These are phyloP conservation scores for Phytophthora citricola DNA, from an alignment of 352 stramenopile species.

Conservation along the genomic window DNA sequence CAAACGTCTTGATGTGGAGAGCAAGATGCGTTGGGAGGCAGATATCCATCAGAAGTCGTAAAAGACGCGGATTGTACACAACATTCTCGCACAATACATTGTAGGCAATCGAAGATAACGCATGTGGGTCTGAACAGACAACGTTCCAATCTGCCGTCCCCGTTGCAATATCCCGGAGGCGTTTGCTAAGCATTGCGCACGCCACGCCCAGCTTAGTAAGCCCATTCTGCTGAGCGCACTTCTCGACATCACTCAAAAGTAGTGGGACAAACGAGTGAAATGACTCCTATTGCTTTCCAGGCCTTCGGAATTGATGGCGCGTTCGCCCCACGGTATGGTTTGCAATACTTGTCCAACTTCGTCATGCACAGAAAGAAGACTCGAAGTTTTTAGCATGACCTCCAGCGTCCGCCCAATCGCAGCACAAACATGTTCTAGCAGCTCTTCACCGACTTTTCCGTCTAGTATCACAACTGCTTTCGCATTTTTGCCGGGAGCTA, in stretches of 20 bases:
- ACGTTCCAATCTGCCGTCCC: slow-evolving; percentile 16
- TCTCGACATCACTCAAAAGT: slow-evolving; percentile 47
- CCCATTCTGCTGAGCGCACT: slow-evolving; percentile 36
- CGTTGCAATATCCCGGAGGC: slow-evolving; percentile 40
- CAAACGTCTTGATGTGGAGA: slow-evolving; percentile 30
- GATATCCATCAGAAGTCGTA: slow-evolving; percentile 57
- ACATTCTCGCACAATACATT: slow-evolving; percentile 70
- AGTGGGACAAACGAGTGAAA: slow-evolving; percentile 38
- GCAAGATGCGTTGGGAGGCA: slow-evolving; percentile 41
- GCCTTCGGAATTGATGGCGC: not conserved
- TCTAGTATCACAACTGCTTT: slow-evolving; percentile 52
- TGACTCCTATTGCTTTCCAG: slow-evolving; percentile 17
- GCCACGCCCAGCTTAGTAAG: slow-evolving; percentile 54
- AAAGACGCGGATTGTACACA: slow-evolving; percentile 62
- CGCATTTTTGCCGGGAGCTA: slow-evolving; percentile 22
- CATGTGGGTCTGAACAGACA: slow-evolving; percentile 7
- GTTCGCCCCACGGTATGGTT: slow-evolving; percentile 12
- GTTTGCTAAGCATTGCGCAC: slow-evolving; percentile 47
- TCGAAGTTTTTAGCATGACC: slow-evolving; percentile 19
- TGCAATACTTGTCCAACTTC: slow-evolving; percentile 25
- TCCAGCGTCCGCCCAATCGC: slow-evolving; percentile 44
- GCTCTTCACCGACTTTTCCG: slow-evolving; percentile 40
- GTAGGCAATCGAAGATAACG: slow-evolving; percentile 45
- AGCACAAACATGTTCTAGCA: slow-evolving; percentile 53
- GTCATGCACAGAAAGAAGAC: slow-evolving; percentile 22